Percentiles rank a stretch among this genome's conserved stretches.
phyloP scores from a whole-genome alignment of 257 asterid genomes.

The Oldenlandia corymbosa region DNA sequence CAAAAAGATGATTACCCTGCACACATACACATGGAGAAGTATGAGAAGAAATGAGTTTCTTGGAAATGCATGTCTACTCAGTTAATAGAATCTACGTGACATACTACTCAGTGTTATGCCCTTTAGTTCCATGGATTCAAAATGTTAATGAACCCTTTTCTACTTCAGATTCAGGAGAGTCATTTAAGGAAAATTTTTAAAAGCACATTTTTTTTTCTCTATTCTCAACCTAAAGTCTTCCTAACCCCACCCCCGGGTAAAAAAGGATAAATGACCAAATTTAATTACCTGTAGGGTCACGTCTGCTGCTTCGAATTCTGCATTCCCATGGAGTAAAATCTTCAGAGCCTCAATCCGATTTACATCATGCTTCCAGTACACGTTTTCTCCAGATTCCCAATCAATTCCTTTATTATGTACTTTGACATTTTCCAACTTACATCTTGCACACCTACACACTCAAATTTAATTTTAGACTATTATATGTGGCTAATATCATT shows the following conservation, averaged over 20 bases:
- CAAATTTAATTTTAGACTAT: constrained; percentile 16
- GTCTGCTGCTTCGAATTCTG: constrained; percentile 87
- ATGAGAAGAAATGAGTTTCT: neutral
- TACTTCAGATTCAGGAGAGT: neutral
- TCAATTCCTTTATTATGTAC: constrained; percentile 75
- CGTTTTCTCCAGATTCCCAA: constrained; percentile 69
- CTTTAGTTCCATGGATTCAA: neutral
- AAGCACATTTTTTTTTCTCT: neutral
- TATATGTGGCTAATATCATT: constrained; percentile 15
- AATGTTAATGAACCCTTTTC: neutral
- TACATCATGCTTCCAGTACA: constrained; percentile 95
- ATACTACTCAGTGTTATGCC: neutral
- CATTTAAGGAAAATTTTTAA: neutral
- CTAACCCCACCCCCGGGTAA: too few relatives aligned
- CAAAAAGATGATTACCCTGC: constrained; percentile 86
- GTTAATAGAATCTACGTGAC: neutral
- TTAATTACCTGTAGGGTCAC: constrained; percentile 70
- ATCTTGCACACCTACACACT: constrained; percentile 69
- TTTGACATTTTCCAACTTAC: constrained; percentile 73
- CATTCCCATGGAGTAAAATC: constrained; percentile 86
- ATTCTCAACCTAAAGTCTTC: neutral
- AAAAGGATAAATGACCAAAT: too few relatives aligned
- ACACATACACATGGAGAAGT: constrained; percentile 13
- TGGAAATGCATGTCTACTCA: neutral
- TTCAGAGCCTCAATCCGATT: constrained; percentile 71